A percentile compares a stretch with the other conserved stretches of the same genome.
Evolutionary conservation across 768 basidiomycete genomes (phyloP).

Genomic region (Serendipita vermifera): DNA sequence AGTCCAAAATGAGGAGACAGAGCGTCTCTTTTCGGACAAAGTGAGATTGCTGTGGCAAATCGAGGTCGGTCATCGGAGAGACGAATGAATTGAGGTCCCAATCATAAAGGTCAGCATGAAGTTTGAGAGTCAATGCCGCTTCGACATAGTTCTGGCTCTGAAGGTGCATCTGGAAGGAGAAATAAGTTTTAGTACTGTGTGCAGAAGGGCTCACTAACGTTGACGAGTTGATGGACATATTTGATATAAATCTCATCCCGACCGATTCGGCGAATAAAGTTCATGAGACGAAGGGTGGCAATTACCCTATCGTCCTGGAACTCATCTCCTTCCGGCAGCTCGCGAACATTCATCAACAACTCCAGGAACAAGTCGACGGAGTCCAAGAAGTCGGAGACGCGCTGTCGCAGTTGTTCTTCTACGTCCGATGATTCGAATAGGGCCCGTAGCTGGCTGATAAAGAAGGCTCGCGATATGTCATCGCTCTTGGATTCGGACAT

Average conservation of each 20-base stretch:
- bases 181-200: not conserved
- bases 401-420: conserved; percentile 62
- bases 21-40: conserved; percentile 92
- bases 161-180: conserved; percentile 54
- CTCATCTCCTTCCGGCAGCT: conserved; percentile 84
- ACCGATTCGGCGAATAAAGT: conserved; percentile 84
- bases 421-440: conserved; percentile 79
- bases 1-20: conserved; percentile 83
- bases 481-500: conserved; percentile 88
- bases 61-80: conserved; percentile 78
- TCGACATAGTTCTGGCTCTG: conserved; percentile 85
- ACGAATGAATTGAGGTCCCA: conserved; percentile 79
- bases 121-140: conserved; percentile 82
- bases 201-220: conserved; percentile 36
- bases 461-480: conserved; percentile 83
- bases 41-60: conserved; percentile 81
- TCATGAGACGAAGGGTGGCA: conserved; percentile 82
- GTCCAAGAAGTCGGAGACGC: conserved; percentile 71
- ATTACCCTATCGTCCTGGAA: conserved; percentile 90
- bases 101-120: conserved; percentile 85
- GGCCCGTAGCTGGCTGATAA: conserved; percentile 77
- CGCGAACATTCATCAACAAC: conserved; percentile 72
- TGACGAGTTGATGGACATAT: conserved; percentile 90
- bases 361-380: conserved; percentile 90
- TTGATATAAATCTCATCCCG: conserved; percentile 90